Conservation (phyloP, 257 asterid genomes). For the Gentiana macrophylla region DNA sequence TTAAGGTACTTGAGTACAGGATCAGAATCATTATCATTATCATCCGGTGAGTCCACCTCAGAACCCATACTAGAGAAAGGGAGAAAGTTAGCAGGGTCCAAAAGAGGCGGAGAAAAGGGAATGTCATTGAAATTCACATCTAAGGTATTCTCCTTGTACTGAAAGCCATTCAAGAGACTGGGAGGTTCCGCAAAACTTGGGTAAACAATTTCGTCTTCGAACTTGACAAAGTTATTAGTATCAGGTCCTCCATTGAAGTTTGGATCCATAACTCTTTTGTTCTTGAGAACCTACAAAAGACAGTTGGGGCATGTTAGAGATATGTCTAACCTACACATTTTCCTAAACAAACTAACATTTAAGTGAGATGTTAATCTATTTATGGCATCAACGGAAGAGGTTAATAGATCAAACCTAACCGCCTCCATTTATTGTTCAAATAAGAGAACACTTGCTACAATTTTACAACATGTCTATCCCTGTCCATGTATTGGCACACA, state of each 20-base stretch:
- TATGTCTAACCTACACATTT: no score
- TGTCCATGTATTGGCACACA: no score
- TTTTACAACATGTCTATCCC: no score
- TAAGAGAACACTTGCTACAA: no score
- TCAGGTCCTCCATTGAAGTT: conserved; percentile 21
- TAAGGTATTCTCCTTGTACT: conserved; percentile 18
- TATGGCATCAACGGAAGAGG: no score
- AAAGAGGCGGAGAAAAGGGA: conserved; percentile 24
- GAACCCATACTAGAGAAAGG: conserved; percentile 41
- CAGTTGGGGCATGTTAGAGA: conserved; percentile 5
- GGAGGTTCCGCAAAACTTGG: conserved; percentile 38
- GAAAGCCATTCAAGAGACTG: conserved; percentile 23
- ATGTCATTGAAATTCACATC: conserved; percentile 36
- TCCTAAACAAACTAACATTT: no score
- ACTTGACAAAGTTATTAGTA: conserved; percentile 20
- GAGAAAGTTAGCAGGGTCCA: conserved; percentile 23
- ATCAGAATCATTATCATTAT: conserved; percentile 62
- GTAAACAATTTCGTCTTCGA: conserved; percentile 24
- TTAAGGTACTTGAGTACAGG: conserved; percentile 74
- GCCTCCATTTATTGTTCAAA: no score
- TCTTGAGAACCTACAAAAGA: conserved; percentile 19
- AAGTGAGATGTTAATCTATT: no score
- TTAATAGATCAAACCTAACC: no score
- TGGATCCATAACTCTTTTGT: conserved; percentile 44
- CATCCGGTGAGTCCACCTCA: conserved; percentile 55